Evolutionary conservation across 495 filamentous ascomycete species (phyloP).

Genomic region (Hypoxylon lenormandii): DNA sequence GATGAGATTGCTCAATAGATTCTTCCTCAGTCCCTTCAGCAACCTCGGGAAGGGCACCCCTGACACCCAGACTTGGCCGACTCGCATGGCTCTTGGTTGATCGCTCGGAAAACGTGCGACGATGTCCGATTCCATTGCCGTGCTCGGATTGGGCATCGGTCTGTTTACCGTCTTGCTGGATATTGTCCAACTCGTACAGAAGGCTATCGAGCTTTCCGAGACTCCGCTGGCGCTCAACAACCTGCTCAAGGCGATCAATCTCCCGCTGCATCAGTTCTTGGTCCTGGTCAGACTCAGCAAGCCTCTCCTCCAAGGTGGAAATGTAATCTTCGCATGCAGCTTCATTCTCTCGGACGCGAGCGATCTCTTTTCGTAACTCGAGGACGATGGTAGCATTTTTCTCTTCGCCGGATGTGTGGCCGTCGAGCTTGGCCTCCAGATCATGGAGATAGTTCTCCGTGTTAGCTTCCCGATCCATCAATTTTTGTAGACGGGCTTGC

Average conservation of each 20-base stretch:
- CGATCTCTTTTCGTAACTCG: conserved; percentile 91
- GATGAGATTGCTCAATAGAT: conserved; percentile 48
- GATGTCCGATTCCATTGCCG: conserved; percentile 58
- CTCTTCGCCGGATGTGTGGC: conserved; percentile 90
- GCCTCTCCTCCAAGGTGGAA: conserved; percentile 91
- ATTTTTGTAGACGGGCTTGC: conserved; percentile 85
- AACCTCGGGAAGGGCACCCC: conserved; percentile 66
- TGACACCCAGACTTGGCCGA: conserved; percentile 59
- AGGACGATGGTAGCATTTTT: conserved; percentile 84
- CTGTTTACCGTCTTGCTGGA: conserved; percentile 71
- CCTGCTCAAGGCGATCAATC: conserved; percentile 91
- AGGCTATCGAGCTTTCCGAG: conserved; percentile 93
- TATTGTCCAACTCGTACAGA: conserved; percentile 86
- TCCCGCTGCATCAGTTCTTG: conserved; percentile 96
- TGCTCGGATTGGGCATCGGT: conserved; percentile 52
- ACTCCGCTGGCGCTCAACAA: conserved; percentile 93
- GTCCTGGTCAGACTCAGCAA: conserved; percentile 96
- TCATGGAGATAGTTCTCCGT: conserved; percentile 93
- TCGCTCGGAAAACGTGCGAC: conserved; percentile 61
- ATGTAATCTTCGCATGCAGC: conserved; percentile 93
- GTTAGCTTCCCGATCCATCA: conserved; percentile 86
- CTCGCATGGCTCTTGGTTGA: conserved; percentile 65
- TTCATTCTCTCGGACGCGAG: conserved; percentile 90
- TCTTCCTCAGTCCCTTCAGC: conserved; percentile 59
- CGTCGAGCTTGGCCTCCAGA: conserved; percentile 87